Evolutionary conservation across 73 alveolate genomes (phyloP).

Genomic region (Paramecium primaurelia): DNA sequence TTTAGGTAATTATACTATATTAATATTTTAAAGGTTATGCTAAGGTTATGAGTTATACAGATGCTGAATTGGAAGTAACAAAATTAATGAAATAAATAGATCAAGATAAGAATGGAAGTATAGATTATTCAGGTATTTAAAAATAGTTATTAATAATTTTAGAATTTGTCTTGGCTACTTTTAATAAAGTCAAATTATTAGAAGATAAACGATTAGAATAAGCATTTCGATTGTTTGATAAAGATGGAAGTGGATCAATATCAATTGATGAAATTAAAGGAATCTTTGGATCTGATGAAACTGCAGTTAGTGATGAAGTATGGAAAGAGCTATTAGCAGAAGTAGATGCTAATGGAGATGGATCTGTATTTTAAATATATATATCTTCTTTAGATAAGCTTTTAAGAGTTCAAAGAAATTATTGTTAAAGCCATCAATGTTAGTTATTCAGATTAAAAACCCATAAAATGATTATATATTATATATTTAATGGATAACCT

Average conservation of each 20-base stretch:
- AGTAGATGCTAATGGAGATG: slow-evolving; percentile 79
- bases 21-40: slow-evolving; percentile 37
- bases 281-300: slow-evolving; percentile 54
- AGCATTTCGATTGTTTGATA: slow-evolving; percentile 66
- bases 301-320: slow-evolving; percentile 55
- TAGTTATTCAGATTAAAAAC: background rate
- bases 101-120: slow-evolving; percentile 59
- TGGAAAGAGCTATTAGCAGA: slow-evolving; percentile 76
- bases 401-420: slow-evolving; percentile 55
- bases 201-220: slow-evolving; percentile 59
- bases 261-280: slow-evolving; percentile 66
- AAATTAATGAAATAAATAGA: slow-evolving; percentile 64
- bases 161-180: slow-evolving; percentile 67
- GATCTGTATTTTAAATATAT: slow-evolving; percentile 34
- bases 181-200: slow-evolving; percentile 48
- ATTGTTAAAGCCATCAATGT: slow-evolving; percentile 38
- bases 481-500: slow-evolving; percentile 7
- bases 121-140: slow-evolving; percentile 63
- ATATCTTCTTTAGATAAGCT: slow-evolving; percentile 28
- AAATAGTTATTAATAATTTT: background rate
- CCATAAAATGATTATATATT: background rate
- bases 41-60: slow-evolving; percentile 48
- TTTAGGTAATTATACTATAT: background rate
- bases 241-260: slow-evolving; percentile 77
- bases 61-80: slow-evolving; percentile 63